Percentiles rank a stretch among this genome's conserved stretches.
Conservation (phyloP, 2,329 filamentous ascomycete genomes). For the Parascedosporium putredinis region DNA sequence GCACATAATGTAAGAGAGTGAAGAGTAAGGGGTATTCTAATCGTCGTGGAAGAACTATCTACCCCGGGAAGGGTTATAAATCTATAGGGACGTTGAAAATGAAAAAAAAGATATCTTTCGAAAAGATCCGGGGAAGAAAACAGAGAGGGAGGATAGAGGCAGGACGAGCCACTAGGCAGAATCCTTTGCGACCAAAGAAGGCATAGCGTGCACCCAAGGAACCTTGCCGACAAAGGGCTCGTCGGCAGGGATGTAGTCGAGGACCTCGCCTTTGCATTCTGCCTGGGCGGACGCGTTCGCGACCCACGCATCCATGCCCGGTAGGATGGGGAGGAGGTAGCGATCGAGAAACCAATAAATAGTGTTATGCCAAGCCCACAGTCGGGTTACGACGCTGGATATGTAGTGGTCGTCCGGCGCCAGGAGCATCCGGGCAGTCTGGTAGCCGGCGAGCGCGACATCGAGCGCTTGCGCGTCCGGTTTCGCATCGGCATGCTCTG, state of each 20-base stretch:
- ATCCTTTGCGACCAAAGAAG: too few species aligned
- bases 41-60: too few species aligned
- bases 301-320: slow-evolving; percentile 8
- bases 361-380: slow-evolving; percentile 18
- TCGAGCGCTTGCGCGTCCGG: slow-evolving; percentile 9
- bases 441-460: slow-evolving; percentile 14
- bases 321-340: slow-evolving; percentile 13
- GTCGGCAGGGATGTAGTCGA: slow-evolving; percentile 13
- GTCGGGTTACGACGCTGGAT: slow-evolving; percentile 13
- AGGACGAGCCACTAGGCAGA: too few species aligned
- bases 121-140: too few species aligned
- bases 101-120: too few species aligned
- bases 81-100: too few species aligned
- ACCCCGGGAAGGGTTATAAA: too few species aligned
- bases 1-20: too few species aligned
- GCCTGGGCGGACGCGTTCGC: slow-evolving; percentile 9
- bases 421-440: slow-evolving; percentile 10
- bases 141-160: too few species aligned
- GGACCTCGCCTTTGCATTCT: slow-evolving; percentile 9
- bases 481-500: too few species aligned
- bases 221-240: slow-evolving; percentile 13
- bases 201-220: slow-evolving; percentile 10
- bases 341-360: slow-evolving; percentile 16
- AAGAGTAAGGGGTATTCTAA: too few species aligned
- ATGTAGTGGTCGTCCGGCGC: slow-evolving; percentile 11